Conservation (phyloP, 192 early-diverging fungal genomes). For the Entomortierella lignicola region DNA sequence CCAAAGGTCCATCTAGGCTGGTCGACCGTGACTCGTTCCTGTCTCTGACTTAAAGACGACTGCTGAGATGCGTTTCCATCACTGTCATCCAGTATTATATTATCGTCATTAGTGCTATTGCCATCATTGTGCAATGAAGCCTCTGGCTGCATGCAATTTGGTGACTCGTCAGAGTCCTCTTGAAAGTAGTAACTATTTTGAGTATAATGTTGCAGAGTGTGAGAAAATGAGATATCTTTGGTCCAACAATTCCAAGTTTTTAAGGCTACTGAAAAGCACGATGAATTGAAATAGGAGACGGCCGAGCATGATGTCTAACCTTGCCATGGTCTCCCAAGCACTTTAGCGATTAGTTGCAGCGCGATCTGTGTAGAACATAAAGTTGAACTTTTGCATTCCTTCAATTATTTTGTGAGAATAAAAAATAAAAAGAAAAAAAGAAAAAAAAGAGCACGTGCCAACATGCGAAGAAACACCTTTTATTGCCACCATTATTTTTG, state of each 20-base stretch:
- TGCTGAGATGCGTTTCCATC: background rate
- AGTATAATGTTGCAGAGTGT: background rate
- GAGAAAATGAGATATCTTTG: background rate
- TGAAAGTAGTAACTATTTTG: conserved; percentile 44
- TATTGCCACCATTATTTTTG: background rate
- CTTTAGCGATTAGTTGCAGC: background rate
- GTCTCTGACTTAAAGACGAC: background rate
- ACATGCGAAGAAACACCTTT: too few relatives aligned
- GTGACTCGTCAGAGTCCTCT: conserved; percentile 46
- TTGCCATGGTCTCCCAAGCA: conserved; percentile 13
- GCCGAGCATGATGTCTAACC: background rate
- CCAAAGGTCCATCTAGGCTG: background rate
- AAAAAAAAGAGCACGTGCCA: too few relatives aligned
- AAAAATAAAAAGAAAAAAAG: too few relatives aligned
- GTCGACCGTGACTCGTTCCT: background rate
- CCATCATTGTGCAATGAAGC: background rate
- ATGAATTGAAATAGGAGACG: background rate
- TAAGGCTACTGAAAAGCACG: too few relatives aligned
- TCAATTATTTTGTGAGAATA: too few relatives aligned
- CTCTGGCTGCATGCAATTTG: background rate
- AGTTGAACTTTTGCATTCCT: too few relatives aligned
- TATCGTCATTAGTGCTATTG: background rate
- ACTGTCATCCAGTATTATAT: background rate
- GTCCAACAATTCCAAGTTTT: too few relatives aligned
- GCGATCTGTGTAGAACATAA: background rate